Percentiles rank a stretch among this genome's conserved stretches.
phyloP scores from a whole-genome alignment of 2,329 filamentous ascomycete genomes.

The Exophiala xenobiotica region DNA sequence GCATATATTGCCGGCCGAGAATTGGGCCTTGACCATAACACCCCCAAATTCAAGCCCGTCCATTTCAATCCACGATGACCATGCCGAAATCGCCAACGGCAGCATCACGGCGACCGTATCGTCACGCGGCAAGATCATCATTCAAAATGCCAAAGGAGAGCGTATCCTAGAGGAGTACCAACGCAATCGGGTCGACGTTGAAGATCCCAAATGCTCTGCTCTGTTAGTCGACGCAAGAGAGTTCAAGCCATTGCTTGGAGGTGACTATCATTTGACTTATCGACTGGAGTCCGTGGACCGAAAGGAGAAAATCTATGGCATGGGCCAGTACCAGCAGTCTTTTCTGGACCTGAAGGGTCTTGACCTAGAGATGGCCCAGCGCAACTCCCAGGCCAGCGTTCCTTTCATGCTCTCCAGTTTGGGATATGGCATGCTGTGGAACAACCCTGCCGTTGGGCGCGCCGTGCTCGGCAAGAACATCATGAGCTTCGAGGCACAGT shows the following conservation, averaged over 20 bases:
- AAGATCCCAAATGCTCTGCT: constrained; percentile 60
- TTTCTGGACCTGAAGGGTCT: constrained; percentile 62
- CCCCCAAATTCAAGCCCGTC: constrained; percentile 7
- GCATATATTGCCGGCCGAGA: constrained; percentile 37
- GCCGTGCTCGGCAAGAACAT: constrained; percentile 62
- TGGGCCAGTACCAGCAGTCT: constrained; percentile 68
- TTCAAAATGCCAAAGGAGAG: constrained; percentile 45
- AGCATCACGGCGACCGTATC: constrained; percentile 50
- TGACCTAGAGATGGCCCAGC: constrained; percentile 64
- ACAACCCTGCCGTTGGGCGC: constrained; percentile 62
- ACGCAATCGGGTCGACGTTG: constrained; percentile 51
- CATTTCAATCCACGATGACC: constrained; percentile 14
- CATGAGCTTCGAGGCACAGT: constrained; percentile 61
- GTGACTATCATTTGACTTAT: constrained; percentile 57
- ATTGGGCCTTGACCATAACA: constrained; percentile 37
- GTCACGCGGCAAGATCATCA: constrained; percentile 50
- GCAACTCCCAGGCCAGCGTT: constrained; percentile 65
- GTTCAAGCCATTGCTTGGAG: constrained; percentile 54
- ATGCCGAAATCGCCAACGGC: constrained; percentile 41
- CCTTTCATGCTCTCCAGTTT: constrained; percentile 61
- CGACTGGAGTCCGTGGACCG: constrained; percentile 57
- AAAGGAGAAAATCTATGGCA: constrained; percentile 64
- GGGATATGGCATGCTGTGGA: constrained; percentile 66
- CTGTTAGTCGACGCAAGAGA: constrained; percentile 59
- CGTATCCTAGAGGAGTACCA: constrained; percentile 55